phyloP scores from a whole-genome alignment of 768 basidiomycete species.

The Lactarius akahatsu region DNA sequence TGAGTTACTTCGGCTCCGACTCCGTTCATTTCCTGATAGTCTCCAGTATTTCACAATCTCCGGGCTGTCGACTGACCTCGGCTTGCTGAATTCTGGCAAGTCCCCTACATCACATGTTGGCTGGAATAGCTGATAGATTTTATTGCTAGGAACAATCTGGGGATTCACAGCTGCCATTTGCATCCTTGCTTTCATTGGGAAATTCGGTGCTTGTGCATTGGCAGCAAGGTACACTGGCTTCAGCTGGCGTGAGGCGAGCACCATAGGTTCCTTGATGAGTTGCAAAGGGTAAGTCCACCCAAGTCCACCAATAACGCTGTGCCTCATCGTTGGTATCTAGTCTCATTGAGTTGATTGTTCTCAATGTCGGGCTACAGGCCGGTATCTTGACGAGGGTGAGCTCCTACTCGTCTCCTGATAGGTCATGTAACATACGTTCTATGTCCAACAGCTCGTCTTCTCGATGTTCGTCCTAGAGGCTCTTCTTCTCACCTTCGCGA shows the following conservation, averaged over 20 bases:
- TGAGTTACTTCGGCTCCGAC: conserved; percentile 36
- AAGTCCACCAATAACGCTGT: neutral
- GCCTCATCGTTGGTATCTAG: conserved; percentile 37
- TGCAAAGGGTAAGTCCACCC: conserved; percentile 73
- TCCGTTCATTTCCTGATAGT: conserved; percentile 5
- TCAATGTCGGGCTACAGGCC: conserved; percentile 87
- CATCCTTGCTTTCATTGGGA: conserved; percentile 75
- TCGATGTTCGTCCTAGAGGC: conserved; percentile 95
- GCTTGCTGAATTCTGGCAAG: conserved; percentile 73
- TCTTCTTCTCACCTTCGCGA: conserved; percentile 79
- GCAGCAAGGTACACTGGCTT: conserved; percentile 71
- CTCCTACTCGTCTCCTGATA: neutral
- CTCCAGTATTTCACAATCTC: conserved; percentile 87
- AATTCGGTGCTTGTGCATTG: conserved; percentile 81
- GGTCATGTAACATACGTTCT: neutral
- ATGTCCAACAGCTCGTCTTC: conserved; percentile 56
- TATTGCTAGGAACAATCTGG: conserved; percentile 70
- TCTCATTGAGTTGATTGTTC: conserved; percentile 90
- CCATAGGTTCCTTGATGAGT: conserved; percentile 91
- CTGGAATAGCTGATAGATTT: neutral
- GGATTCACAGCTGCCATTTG: conserved; percentile 82
- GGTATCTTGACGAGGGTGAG: conserved; percentile 64
- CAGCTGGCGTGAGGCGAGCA: conserved; percentile 73
- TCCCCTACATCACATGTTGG: neutral
- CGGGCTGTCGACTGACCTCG: conserved; percentile 86